Conservation (phyloP, 768 basidiomycete genomes). For the Boletus rufocinnamomeus region DNA sequence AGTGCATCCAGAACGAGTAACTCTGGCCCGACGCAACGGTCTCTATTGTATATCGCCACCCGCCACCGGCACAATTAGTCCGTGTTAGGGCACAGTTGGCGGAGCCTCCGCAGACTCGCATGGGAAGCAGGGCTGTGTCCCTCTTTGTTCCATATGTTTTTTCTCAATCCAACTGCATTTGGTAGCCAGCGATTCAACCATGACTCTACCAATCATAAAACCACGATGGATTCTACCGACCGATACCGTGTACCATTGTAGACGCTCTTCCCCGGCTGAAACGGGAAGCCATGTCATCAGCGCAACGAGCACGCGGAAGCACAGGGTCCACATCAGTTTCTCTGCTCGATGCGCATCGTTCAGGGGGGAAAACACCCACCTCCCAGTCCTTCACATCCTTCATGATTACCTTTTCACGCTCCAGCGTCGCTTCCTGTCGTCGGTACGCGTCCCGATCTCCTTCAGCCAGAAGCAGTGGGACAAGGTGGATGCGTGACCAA, state of each 20-base stretch:
- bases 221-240: constrained; percentile 55
- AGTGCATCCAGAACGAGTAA: not conserved
- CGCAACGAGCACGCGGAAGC: not conserved
- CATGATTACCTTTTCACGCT: constrained; percentile 89
- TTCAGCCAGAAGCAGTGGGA: constrained; percentile 90
- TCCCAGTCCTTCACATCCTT: constrained; percentile 92
- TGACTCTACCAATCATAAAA: constrained; percentile 45
- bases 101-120: not conserved
- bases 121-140: constrained; percentile 25
- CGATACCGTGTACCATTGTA: constrained; percentile 81
- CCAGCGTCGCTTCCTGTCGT: constrained; percentile 73
- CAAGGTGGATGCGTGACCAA: constrained; percentile 94
- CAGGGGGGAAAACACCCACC: constrained; percentile 56
- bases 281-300: constrained; percentile 6
- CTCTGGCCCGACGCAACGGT: constrained; percentile 13
- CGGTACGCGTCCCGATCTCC: constrained; percentile 89
- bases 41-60: constrained; percentile 36
- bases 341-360: constrained; percentile 23
- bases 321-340: constrained; percentile 14
- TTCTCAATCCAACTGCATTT: constrained; percentile 10
- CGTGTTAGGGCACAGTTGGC: constrained; percentile 5
- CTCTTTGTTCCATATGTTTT: constrained; percentile 18
- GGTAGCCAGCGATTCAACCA: constrained; percentile 12
- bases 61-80: constrained; percentile 34
- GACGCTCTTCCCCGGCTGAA: constrained; percentile 80